Conservation (phyloP, 1,284 basidiomycete species). For the Boletus hoseneyae region DNA sequence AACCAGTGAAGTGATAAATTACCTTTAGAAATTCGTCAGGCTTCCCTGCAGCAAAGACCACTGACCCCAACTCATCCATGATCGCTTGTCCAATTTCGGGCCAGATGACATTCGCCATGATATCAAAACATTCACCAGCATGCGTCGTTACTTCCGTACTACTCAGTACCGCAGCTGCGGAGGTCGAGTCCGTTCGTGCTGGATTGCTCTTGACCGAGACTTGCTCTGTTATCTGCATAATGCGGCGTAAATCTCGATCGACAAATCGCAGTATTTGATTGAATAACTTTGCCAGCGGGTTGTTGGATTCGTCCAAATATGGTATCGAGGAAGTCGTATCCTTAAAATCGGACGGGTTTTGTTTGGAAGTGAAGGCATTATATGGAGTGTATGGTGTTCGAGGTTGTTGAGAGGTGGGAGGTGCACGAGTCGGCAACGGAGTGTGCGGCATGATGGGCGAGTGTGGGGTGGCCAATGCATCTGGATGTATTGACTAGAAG, state of each 20-base stretch:
- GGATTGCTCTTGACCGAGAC: conserved; percentile 48
- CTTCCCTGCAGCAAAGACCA: conserved; percentile 88
- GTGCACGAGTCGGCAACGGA: conserved; percentile 32
- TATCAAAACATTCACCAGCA: conserved; percentile 56
- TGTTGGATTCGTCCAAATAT: conserved; percentile 60
- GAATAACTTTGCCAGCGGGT: conserved; percentile 71
- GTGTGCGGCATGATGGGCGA: conserved; percentile 76
- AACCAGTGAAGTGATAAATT: background rate
- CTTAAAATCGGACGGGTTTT: conserved; percentile 40
- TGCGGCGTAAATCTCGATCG: conserved; percentile 62
- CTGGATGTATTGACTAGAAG: conserved; percentile 66
- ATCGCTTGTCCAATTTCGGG: conserved; percentile 76
- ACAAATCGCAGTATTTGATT: conserved; percentile 82
- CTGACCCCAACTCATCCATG: conserved; percentile 77
- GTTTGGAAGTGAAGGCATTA: conserved; percentile 58
- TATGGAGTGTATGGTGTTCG: conserved; percentile 67
- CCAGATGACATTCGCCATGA: conserved; percentile 88
- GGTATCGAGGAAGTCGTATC: conserved; percentile 36
- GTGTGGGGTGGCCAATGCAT: conserved; percentile 62
- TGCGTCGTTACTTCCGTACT: conserved; percentile 3
- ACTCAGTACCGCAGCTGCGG: background rate
- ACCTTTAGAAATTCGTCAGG: conserved; percentile 90
- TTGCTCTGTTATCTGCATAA: conserved; percentile 77
- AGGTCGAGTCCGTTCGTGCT: conserved; percentile 21
- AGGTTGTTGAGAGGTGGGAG: conserved; percentile 48